Base-by-base conservation (phyloP, 139 green algal genomes). In the Diplosphaera chodatii region DNA sequence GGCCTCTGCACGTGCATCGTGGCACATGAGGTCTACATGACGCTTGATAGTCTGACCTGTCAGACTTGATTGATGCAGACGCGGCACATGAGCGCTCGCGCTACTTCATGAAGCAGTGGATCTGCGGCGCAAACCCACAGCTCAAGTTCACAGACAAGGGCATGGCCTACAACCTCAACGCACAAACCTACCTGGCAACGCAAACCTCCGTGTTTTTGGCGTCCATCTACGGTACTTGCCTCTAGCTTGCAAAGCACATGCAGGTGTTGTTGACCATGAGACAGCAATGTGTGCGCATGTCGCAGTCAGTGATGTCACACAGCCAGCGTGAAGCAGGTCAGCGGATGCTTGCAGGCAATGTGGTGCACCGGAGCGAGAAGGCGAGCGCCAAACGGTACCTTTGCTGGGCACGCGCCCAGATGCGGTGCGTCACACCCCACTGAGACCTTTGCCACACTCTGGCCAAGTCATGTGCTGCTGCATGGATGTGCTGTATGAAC, bases 351-450 rank as follows among this genome's bases (percentile, higher is more conserved):
- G 4, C 70, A 79, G 55, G 25, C 70, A 59, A 77, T 81, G 23
- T 69, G 75, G 56, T 21, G 40, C 21, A 65, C 65, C 30, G n/a
- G 25, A 66, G 3, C 28, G 48, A 20, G 48, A 59, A 59, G 48
- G 13, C 62, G 0, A 63, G 48, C 64, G 40, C 72, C 20, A 40
- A 66, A 15, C 62, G 62, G 67, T 87, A 88, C 75, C 63, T 73
- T 27, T 92, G 87, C 82, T 90, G 83, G 71, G 77, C 73, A 4
- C 78, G 83, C 37, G 78, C 79, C 10, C 86, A 91, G 75, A 73
- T 82, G 41, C 74, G 56, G 32, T 64, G 66, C n/a, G 62, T 25
- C n/a, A n/a, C n/a, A n/a, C n/a, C n/a, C n/a, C n/a, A n/a, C n/a
- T n/a, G n/a, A n/a, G n/a, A n/a, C n/a, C n/a, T n/a, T n/a, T n/a